phyloP scores from a whole-genome alignment of 768 basidiomycete species.

The Cytidiella melzeri region DNA sequence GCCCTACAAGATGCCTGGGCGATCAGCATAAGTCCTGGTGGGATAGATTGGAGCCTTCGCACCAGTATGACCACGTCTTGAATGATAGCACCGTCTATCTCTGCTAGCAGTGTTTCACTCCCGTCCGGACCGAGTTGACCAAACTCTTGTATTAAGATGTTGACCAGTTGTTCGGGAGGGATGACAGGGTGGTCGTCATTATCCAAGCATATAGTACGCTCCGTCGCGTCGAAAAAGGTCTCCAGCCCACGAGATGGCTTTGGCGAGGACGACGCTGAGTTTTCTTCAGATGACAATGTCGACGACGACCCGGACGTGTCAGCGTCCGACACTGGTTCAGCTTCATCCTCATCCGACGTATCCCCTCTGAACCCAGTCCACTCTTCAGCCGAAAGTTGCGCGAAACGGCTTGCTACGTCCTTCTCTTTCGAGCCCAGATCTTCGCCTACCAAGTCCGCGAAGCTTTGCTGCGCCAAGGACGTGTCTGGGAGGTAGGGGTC shows the following conservation, averaged over 20 bases:
- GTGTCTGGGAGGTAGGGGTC: background rate
- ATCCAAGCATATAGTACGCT: slow-evolving; percentile 10
- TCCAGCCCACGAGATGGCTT: background rate
- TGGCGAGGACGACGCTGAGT: background rate
- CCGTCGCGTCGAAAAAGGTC: background rate
- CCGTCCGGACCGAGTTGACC: slow-evolving; percentile 40
- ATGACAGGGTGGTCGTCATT: slow-evolving; percentile 23
- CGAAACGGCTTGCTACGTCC: slow-evolving; percentile 29
- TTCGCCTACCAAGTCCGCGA: slow-evolving; percentile 35
- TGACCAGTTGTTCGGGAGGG: slow-evolving; percentile 42
- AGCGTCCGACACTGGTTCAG: slow-evolving; percentile 13
- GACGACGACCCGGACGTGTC: slow-evolving; percentile 11
- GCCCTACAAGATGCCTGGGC: slow-evolving; percentile 35
- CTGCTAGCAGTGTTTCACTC: slow-evolving; percentile 46
- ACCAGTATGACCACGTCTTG: slow-evolving; percentile 46
- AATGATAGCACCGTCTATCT: slow-evolving; percentile 46
- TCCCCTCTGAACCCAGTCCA: slow-evolving; percentile 21
- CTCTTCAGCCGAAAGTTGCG: slow-evolving; percentile 33
- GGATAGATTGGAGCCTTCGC: slow-evolving; percentile 20
- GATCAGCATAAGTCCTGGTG: slow-evolving; percentile 5
- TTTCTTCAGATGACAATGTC: background rate
- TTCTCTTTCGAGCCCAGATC: slow-evolving; percentile 33
- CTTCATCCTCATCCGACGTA: slow-evolving; percentile 18
- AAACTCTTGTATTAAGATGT: slow-evolving; percentile 50
- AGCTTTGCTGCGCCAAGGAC: slow-evolving; percentile 1